Base-by-base conservation (phyloP, 129 eudicot genomes). In the Solidago caesia region DNA sequence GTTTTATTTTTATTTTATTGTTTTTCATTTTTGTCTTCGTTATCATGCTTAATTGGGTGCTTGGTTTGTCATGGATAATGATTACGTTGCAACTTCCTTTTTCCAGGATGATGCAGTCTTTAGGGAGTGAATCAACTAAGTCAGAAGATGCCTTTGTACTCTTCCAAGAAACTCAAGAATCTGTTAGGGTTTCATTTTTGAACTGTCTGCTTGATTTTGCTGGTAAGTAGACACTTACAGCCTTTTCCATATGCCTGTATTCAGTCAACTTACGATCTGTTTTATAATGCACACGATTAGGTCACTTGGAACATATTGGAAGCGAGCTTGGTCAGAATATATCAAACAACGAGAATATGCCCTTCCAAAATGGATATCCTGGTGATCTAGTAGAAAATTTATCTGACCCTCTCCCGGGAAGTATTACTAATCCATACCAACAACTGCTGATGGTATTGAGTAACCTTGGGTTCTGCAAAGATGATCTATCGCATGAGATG, bases 401-500 rank as follows among this genome's bases (percentile, higher is more conserved):
- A 45, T 78, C 33, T 59, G 89, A 93, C 71, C 96, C 88, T 59
- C 85, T 85, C 60, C 93, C 92, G 52, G 98, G 90, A 84, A 87
- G 91, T 72, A 53, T 91, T 75, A 64, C 78, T 74, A 88, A 88
- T 85, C 96, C 87, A 39, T 93, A 90, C 82, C 91, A 87, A 82
- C 86, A 81, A 79, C 80, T 90, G 77, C 84, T 94, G 77, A 94
- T 94, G 98, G 98, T 91, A 14, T 86, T 94, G 85, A 94, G 98
- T 72, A 91, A 94, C 80, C 90, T 94, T 74, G 98, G 98, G 53
- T 94, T 83, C 79, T 94, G 98, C 87, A 94, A 88, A 84, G 98
- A 94, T 74, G 97, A 94, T 74, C 96, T 94, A 78, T 83, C 96
- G 77, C 82, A 65, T 75, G 97, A 94, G 70, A 57, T 94, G 79